A percentile compares a stretch with the other conserved stretches of the same genome.
phyloP scores from a whole-genome alignment of 176 grass and related monocot species.

The Leersia perrieri region DNA sequence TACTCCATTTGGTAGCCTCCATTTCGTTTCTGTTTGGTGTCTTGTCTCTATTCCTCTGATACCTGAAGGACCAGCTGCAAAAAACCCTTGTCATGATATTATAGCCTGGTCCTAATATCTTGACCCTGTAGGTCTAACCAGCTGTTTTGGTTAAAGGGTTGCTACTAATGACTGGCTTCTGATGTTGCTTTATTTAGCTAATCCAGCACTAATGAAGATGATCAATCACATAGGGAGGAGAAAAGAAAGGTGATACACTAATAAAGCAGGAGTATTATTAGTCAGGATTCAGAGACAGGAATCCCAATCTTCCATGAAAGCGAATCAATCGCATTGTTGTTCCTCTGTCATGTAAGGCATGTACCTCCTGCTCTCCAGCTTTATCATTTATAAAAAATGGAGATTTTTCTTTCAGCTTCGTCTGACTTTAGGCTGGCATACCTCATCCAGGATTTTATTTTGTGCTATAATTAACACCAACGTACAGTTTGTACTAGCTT shows the following conservation, averaged over 20 bases:
- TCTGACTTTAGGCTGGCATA: conserved; percentile 33
- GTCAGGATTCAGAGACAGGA: conserved; percentile 10
- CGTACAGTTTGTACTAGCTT: background rate
- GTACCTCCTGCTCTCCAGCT: conserved; percentile 26
- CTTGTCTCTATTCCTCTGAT: conserved; percentile 16
- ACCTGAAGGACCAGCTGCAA: conserved; percentile 20
- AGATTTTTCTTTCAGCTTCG: background rate
- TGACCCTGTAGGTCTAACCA: conserved; percentile 17
- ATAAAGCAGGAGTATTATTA: background rate
- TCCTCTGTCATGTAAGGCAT: conserved; percentile 26
- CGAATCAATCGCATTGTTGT: background rate
- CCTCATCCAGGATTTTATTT: background rate
- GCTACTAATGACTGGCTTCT: conserved; percentile 1
- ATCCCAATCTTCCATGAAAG: conserved; percentile 24
- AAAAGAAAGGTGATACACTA: conserved; percentile 1
- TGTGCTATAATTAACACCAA: background rate
- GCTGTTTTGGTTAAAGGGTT: conserved; percentile 6
- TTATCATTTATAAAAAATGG: conserved; percentile 18
- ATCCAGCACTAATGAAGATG: background rate
- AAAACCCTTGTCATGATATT: background rate
- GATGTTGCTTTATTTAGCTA: conserved; percentile 10
- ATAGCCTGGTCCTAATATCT: conserved; percentile 13
- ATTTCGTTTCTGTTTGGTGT: background rate
- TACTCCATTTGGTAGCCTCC: background rate
- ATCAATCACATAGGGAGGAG: background rate